phyloP scores from a whole-genome alignment of 495 filamentous ascomycete species.

The Talaromyces stipitatus region DNA sequence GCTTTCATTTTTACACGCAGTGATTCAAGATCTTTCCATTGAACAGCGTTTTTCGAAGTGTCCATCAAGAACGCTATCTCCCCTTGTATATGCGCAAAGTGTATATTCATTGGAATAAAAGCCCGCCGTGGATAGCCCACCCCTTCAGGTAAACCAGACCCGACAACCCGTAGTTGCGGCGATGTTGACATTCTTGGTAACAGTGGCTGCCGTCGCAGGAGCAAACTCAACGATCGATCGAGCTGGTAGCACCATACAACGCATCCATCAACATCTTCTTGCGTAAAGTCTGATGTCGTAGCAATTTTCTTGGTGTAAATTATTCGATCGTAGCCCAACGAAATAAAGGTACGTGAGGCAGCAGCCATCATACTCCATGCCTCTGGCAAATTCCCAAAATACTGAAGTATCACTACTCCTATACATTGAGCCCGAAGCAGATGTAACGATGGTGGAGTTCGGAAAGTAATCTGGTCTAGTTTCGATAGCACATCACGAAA shows the following conservation, averaged over 20 bases:
- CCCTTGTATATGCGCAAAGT: not conserved
- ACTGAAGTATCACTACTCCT: not conserved
- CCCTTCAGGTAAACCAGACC: no score
- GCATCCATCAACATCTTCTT: not conserved
- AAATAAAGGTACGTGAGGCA: not conserved
- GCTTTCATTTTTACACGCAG: not conserved
- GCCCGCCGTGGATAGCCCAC: no score
- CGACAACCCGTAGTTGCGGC: no score
- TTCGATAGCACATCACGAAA: not conserved
- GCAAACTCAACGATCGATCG: slow-evolving; percentile 1
- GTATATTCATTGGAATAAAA: not conserved
- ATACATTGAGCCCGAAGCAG: slow-evolving; percentile 2
- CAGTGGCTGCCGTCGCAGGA: not conserved
- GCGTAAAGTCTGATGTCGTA: not conserved
- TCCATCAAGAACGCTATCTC: not conserved
- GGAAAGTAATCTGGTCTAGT: not conserved
- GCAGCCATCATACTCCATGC: not conserved
- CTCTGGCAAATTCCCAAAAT: not conserved
- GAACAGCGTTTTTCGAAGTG: not conserved
- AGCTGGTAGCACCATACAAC: not conserved
- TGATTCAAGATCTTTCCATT: not conserved
- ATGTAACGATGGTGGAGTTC: not conserved
- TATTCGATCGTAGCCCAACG: not conserved
- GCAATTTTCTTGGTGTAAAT: no score
- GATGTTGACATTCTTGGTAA: not conserved